Evolutionary conservation across 2,329 filamentous ascomycete genomes (phyloP).

Genomic region (Penicillium sp.): DNA sequence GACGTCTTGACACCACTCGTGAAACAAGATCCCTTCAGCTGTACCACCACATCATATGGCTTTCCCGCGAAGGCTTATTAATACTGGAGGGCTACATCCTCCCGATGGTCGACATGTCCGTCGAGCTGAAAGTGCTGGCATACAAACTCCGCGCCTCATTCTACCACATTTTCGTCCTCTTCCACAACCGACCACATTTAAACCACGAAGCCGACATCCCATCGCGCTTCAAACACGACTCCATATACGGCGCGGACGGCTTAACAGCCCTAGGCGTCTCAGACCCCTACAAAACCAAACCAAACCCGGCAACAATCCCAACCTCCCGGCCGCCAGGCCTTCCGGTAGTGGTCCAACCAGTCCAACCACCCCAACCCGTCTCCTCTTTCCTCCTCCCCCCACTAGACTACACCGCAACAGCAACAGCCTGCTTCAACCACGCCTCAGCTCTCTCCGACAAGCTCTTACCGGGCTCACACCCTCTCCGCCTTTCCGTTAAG

Average conservation of each 20-base stretch:
- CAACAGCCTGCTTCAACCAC: conserved; percentile 74
- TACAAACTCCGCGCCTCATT: conserved; percentile 92
- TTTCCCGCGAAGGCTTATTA: conserved; percentile 82
- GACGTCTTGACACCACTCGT: conserved; percentile 72
- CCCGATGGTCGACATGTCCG: conserved; percentile 73
- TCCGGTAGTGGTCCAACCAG: conserved; percentile 27
- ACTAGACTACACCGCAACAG: conserved; percentile 76
- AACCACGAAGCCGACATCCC: conserved; percentile 51
- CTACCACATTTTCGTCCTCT: conserved; percentile 93
- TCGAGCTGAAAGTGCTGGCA: conserved; percentile 81
- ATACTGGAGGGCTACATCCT: conserved; percentile 83
- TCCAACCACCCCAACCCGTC: conserved; percentile 32
- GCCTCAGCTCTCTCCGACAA: conserved; percentile 70
- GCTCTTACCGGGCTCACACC: conserved; percentile 81
- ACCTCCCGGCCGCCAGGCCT: conserved; percentile 37
- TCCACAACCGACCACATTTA: conserved; percentile 83
- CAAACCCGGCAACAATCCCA: background rate
- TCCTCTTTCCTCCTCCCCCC: conserved; percentile 76
- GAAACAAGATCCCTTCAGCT: conserved; percentile 76
- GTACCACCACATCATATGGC: conserved; percentile 90
- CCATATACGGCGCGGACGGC: conserved; percentile 36
- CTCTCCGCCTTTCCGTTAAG: conserved; percentile 81
- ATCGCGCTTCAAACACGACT: conserved; percentile 27
- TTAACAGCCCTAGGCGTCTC: conserved; percentile 45
- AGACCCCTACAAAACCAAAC: background rate